Evolutionary conservation across 2,329 filamentous ascomycete species (phyloP), one percentile per base, ranked within the genome.

Genomic region (Diaporthe caulivora): DNA sequence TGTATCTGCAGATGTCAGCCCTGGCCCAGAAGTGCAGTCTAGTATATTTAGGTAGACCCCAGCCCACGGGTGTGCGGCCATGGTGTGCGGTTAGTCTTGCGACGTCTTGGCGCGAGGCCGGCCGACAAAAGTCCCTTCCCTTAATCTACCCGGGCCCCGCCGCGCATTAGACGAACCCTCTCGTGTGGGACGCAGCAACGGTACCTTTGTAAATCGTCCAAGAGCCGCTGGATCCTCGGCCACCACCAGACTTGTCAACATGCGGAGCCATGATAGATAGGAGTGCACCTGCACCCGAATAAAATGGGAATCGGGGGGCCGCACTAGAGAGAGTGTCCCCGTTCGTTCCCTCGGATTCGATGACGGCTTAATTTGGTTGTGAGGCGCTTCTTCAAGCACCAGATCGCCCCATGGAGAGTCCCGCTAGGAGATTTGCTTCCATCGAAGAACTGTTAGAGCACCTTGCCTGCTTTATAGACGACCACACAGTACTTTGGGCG

Each of bases 91-190:
- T 64, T 64, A 64, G 40, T 26, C 42, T 49, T 64, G 58, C 58
- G 60, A 65, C 42, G 42, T 31, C 24, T 21, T 21, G 42, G 60
- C 26, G 60, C 42, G 11, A 47, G 21, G 60, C 60, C 42, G 42
- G 29, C n/a, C 60, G 26, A 65, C 60, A 65, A 65, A 65, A 65
- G 60, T 65, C 17, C 60, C 60, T 65, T 51, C 49, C 49, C 49
- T 65, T 65, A 49, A 47, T 24, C n/a, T 34, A 9, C 34, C 34
- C 60, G 21, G 60, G 58, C 40, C 60, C 60, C 42, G 58, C 26
- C 24, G 2, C 26, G 58, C 58, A 64, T 64, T 15, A 64, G 58
- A 64, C 21, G 24, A 62, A 62, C 40, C 58, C 58, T 47, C 42
- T 65, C 34, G 60, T 34, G 60, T 65, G 60, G 60, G 21, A 65